A percentile compares a stretch with the other conserved stretches of the same genome.
Conservation (phyloP, 176 grass and related monocot genomes). For the Themeda triandra region DNA sequence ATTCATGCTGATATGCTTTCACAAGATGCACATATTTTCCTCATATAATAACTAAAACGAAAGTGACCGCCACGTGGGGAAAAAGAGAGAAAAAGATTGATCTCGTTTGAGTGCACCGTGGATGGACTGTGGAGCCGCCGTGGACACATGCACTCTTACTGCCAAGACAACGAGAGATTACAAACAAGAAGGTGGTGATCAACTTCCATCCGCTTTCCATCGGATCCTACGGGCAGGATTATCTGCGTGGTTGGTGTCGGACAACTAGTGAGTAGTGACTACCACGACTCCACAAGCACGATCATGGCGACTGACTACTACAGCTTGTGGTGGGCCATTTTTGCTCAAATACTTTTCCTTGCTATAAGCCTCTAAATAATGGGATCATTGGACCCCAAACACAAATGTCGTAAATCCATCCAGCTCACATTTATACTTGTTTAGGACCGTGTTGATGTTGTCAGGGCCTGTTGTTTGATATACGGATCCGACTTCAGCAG, state of each 20-base stretch:
- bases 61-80: background rate
- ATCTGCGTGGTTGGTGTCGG: background rate
- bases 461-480: too few relatives aligned
- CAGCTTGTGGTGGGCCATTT: background rate
- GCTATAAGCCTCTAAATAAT: background rate
- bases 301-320: background rate
- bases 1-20: background rate
- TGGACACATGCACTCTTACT: background rate
- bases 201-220: background rate
- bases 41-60: background rate
- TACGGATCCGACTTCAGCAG: too few relatives aligned
- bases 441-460: too few relatives aligned
- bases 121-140: too few relatives aligned
- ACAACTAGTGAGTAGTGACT: background rate
- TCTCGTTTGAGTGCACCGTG: background rate
- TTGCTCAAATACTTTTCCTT: background rate
- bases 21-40: background rate
- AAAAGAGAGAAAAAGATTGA: background rate
- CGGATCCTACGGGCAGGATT: background rate
- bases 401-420: background rate
- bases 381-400: background rate
- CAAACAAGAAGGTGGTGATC: background rate
- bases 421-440: background rate
- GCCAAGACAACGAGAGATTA: background rate
- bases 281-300: background rate